Evolutionary conservation across 2,329 filamentous ascomycete genomes (phyloP).

Genomic region (Pseudophaeomoniella oleicola): DNA sequence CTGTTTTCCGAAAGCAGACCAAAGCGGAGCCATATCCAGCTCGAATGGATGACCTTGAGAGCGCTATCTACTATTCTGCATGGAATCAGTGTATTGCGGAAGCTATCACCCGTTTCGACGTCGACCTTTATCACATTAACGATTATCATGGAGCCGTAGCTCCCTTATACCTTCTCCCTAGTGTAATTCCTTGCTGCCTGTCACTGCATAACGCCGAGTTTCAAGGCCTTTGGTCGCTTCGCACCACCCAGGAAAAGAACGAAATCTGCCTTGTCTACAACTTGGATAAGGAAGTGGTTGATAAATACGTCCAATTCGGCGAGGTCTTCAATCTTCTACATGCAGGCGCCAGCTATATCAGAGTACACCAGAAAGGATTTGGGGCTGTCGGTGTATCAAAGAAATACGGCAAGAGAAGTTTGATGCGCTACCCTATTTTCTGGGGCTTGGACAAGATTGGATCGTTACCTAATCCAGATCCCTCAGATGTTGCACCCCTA

Average conservation of each 20-base stretch:
- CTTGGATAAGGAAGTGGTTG: slow-evolving; percentile 33
- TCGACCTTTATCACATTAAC: slow-evolving; percentile 41
- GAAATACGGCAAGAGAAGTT: slow-evolving; percentile 44
- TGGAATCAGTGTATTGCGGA: slow-evolving; percentile 48
- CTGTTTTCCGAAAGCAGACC: slow-evolving; percentile 41
- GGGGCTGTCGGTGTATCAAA: slow-evolving; percentile 44
- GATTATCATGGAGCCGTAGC: slow-evolving; percentile 40
- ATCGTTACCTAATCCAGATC: slow-evolving; percentile 41
- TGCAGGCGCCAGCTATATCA: slow-evolving; percentile 40
- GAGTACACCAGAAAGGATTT: slow-evolving; percentile 44
- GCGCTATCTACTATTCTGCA: slow-evolving; percentile 43
- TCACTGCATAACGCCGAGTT: slow-evolving; percentile 48
- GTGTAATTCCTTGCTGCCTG: slow-evolving; percentile 37
- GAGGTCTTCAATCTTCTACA: slow-evolving; percentile 46
- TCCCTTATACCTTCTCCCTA: slow-evolving; percentile 40
- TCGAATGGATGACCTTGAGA: slow-evolving; percentile 46
- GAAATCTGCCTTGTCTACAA: slow-evolving; percentile 44
- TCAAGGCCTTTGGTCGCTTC: slow-evolving; percentile 45
- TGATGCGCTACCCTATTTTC: slow-evolving; percentile 44
- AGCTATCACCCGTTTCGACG: slow-evolving; percentile 35
- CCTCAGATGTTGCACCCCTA: slow-evolving; percentile 41
- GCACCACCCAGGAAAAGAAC: slow-evolving; percentile 33
- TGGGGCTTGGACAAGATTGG: slow-evolving; percentile 41
- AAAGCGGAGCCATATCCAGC: slow-evolving; percentile 42
- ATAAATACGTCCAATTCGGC: slow-evolving; percentile 42